Conservation (phyloP, 192 early-diverging fungal species). For the Coemansia umbellata region DNA sequence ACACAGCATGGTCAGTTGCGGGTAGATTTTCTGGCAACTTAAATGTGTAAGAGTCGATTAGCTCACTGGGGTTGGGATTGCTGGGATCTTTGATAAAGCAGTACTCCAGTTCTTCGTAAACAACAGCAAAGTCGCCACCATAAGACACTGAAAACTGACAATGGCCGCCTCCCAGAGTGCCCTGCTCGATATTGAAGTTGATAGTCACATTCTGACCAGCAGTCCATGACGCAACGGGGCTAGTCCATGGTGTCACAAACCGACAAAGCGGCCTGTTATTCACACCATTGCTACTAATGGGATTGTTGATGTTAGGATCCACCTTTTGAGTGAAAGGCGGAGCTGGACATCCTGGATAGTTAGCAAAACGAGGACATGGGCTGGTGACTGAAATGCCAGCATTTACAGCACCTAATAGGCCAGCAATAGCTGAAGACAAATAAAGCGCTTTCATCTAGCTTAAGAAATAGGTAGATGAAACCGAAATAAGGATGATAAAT, state of each 20-base stretch:
- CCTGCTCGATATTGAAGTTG: slow-evolving; percentile 35
- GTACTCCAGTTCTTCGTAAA: slow-evolving; percentile 34
- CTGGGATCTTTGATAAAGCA: slow-evolving; percentile 23
- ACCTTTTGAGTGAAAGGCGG: slow-evolving; percentile 27
- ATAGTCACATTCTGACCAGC: slow-evolving; percentile 39
- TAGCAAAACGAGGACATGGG: slow-evolving; percentile 29
- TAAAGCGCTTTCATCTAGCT: background rate
- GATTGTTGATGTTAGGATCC: slow-evolving; percentile 40
- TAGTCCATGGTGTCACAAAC: slow-evolving; percentile 56
- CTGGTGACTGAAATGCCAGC: slow-evolving; percentile 22
- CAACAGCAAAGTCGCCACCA: slow-evolving; percentile 57
- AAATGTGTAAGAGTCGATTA: slow-evolving; percentile 23
- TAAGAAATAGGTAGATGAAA: too few species aligned
- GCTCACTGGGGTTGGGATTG: background rate
- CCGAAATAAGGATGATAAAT: too few species aligned
- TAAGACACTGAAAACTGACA: slow-evolving; percentile 65
- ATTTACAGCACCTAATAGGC: slow-evolving; percentile 3
- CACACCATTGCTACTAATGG: slow-evolving; percentile 7
- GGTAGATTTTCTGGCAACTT: slow-evolving; percentile 51
- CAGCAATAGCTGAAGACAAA: background rate
- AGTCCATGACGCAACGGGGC: slow-evolving; percentile 55
- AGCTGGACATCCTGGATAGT: slow-evolving; percentile 31
- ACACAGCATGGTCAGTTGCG: slow-evolving; percentile 44
- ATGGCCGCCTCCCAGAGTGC: slow-evolving; percentile 59
- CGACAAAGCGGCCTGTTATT: slow-evolving; percentile 42